Base-by-base conservation (phyloP, 192 early-diverging fungal species). In the Backusella australiensis region DNA sequence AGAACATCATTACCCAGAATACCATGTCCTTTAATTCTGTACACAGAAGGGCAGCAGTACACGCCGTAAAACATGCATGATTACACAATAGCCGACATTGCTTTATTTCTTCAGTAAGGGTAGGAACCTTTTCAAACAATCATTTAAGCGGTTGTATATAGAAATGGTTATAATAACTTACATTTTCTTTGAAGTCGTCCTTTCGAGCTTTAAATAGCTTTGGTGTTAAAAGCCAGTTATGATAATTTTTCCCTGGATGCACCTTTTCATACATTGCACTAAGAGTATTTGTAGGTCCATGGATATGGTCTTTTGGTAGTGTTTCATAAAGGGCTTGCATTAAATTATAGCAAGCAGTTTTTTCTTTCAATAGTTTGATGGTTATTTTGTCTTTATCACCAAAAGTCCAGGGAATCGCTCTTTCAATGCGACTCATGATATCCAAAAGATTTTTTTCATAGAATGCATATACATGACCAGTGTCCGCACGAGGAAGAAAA, bases 1-100 rank as follows among this genome's bases (percentile, higher is more conserved):
- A 77, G 80, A 93, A 92, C 12, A 92, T 75, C 70, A 92, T 91
- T 11, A 83, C 79, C 11, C 79, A 80, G 77, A 86, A 91, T 41
- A 89, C 87, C 1, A 84, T 82, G 68, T 84, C 83, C 23, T 79
- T 85, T 14, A 74, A 83, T 75, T 92, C 89, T 3, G 91, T 93
- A 70, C 85, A 80, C 32, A 86, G 29, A n/a, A 92, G 83, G 15
- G 83, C 84, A 29, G 89, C 79, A 0, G 87, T 85, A 11, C 87
- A 70, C 1, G 88, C 86, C 73, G 87, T 88, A 59, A 87, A 93
- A 0, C 90, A 89, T 3, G 87, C 79, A 26, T 86, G 89, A 59
- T 90, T 86, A 70, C 70, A 89, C 53, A 77, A 14, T 21, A 83
- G 17, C 74, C 78, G 39, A 70, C 1, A 56, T 56, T 56, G 53